Conservation (phyloP, 495 filamentous ascomycete genomes). For the Sphaerosporella brunnea region DNA sequence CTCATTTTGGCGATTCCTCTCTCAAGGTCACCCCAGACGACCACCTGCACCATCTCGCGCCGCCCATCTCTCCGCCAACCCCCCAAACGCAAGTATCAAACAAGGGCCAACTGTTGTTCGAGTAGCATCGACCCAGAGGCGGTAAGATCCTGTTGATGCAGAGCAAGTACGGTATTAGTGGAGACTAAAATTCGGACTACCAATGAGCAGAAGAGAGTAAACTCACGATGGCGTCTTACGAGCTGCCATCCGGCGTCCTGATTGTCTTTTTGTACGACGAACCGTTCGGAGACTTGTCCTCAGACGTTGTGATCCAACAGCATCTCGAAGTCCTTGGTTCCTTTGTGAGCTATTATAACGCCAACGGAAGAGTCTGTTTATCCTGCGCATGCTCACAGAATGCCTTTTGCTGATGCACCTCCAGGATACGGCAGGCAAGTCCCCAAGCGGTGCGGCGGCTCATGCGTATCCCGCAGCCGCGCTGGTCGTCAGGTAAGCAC, state of each 20-base stretch:
- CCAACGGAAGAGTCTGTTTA: background rate
- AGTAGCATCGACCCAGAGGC: too few species aligned
- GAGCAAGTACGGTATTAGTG: too few species aligned
- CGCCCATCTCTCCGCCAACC: too few species aligned
- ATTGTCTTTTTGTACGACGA: conserved; percentile 3
- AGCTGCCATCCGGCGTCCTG: background rate
- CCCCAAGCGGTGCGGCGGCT: background rate
- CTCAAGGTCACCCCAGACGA: too few species aligned
- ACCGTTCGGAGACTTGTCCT: background rate
- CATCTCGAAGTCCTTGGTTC: background rate
- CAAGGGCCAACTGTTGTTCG: too few species aligned
- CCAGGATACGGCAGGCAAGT: background rate
- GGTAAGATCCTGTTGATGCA: too few species aligned
- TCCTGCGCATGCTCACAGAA: too few species aligned
- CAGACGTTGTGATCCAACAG: background rate
- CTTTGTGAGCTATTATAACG: background rate
- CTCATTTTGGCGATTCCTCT: too few species aligned
- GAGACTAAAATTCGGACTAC: too few species aligned
- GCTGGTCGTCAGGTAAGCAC: conserved; percentile 1
- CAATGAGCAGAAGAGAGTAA: too few species aligned
- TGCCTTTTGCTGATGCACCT: background rate
- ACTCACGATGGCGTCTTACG: background rate
- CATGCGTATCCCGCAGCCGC: background rate
- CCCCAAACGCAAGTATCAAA: too few species aligned
- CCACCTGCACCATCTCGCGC: too few species aligned